Percentiles rank a stretch among this genome's conserved stretches.
Evolutionary conservation across 1,284 basidiomycete genomes (phyloP).

Genomic region (Ceratobasidium sp.): DNA sequence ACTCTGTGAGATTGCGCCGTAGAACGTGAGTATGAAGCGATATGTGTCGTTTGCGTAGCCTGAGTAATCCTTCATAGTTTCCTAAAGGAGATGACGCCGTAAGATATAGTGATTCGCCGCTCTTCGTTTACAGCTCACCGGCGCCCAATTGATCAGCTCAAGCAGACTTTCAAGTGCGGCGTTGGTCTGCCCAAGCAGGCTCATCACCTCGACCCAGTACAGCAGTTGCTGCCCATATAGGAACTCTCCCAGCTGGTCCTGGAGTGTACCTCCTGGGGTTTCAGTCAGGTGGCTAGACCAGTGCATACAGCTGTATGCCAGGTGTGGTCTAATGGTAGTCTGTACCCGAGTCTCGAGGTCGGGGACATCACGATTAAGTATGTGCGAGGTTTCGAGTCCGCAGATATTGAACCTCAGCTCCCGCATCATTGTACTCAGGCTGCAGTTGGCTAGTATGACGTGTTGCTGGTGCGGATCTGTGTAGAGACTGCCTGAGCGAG

Average conservation of each 20-base stretch:
- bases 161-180: neutral
- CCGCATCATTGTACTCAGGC: conserved; percentile 4
- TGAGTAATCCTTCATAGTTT: neutral
- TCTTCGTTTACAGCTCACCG: neutral
- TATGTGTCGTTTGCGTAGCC: conserved; percentile 17
- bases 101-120: no score
- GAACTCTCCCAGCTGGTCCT: neutral
- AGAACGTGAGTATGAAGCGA: conserved; percentile 13
- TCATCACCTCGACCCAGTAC: conserved; percentile 39
- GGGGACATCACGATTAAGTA: conserved; percentile 14
- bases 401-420: conserved; percentile 30
- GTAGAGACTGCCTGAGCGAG: conserved; percentile 15
- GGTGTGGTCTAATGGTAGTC: neutral
- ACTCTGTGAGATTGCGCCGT: conserved; percentile 24
- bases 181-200: conserved; percentile 14
- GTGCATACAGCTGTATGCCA: conserved; percentile 25
- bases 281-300: conserved; percentile 4
- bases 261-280: neutral
- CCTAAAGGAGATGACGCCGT: neutral
- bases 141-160: neutral
- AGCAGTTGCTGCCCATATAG: conserved; percentile 8
- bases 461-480: conserved; percentile 14
- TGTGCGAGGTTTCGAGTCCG: neutral
- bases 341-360: conserved; percentile 5
- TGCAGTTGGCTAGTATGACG: conserved; percentile 5